These are phyloP conservation scores for Ophiostoma australiae DNA, from an alignment of 2,329 filamentous ascomycete genomes.

Conservation along the genomic window DNA sequence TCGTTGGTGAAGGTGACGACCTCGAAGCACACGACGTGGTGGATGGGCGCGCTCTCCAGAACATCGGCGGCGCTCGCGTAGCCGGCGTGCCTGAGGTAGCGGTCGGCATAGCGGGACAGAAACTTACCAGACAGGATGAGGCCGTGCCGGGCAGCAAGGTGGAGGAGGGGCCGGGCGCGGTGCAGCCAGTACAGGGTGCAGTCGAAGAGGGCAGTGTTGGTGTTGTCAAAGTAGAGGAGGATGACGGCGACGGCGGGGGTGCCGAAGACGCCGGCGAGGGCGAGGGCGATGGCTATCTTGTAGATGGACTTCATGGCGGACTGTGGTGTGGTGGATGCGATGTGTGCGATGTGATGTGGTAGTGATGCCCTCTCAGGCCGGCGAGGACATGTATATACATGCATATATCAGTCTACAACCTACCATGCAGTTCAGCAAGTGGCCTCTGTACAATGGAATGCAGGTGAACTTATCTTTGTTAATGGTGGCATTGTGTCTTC, in stretches of 20 bases:
- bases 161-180: not conserved
- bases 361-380: no score
- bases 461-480: no score
- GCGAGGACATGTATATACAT: no score
- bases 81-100: not conserved
- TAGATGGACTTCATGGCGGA: not conserved
- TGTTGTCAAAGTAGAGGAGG: conserved; percentile 12
- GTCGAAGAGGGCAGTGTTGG: not conserved
- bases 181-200: conserved; percentile 7
- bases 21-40: not conserved
- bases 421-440: no score
- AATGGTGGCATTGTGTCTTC: no score
- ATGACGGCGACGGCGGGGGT: not conserved
- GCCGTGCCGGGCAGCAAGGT: not conserved
- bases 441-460: no score
- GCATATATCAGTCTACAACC: no score
- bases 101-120: not conserved
- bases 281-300: not conserved
- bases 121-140: not conserved
- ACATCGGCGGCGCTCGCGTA: not conserved
- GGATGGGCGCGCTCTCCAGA: not conserved
- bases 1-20: not conserved
- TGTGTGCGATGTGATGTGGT: not conserved
- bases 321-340: not conserved
- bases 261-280: not conserved